These are phyloP conservation scores for Pseudomonodictys pantanalensis DNA, from an alignment of 495 filamentous ascomycete genomes.

Conservation along the genomic window DNA sequence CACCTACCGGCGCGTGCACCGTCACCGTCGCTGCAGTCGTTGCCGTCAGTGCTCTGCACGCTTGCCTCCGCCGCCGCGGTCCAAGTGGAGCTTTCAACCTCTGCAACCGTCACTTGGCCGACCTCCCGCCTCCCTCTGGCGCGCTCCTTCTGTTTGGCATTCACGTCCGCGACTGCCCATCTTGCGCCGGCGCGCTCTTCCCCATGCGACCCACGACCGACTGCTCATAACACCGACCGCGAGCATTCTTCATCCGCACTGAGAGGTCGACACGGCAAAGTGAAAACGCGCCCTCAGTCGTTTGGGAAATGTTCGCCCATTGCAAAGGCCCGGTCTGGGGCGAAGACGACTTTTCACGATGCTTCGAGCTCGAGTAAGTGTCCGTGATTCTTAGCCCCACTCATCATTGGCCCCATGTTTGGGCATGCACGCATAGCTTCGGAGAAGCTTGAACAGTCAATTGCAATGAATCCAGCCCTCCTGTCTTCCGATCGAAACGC, in stretches of 20 bases:
- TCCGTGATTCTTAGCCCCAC: too few relatives aligned
- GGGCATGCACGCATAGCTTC: not conserved
- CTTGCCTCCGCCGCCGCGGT: not conserved
- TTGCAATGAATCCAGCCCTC: too few relatives aligned
- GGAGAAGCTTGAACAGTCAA: too few relatives aligned
- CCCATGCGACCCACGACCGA: not conserved
- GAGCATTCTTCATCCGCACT: slow-evolving; percentile 4
- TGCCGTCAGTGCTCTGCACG: not conserved
- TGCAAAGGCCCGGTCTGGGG: slow-evolving; percentile 82
- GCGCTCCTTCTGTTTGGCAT: too few relatives aligned
- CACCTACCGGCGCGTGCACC: not conserved
- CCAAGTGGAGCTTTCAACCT: not conserved
- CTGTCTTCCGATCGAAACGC: too few relatives aligned
- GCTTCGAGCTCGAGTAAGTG: slow-evolving; percentile 84
- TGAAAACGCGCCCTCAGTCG: not conserved
- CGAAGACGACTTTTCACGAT: slow-evolving; percentile 81
- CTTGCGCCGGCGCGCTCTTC: not conserved
- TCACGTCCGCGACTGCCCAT: too few relatives aligned
- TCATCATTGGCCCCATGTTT: not conserved
- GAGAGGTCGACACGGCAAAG: not conserved
- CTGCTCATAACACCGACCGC: slow-evolving; percentile 6
- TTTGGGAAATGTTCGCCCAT: slow-evolving; percentile 60
- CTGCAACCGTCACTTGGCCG: not conserved
- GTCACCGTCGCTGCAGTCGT: too few relatives aligned
- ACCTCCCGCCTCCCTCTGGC: too few relatives aligned